phyloP scores from a whole-genome alignment of 768 basidiomycete species.

The Leccinum sublutescens region DNA sequence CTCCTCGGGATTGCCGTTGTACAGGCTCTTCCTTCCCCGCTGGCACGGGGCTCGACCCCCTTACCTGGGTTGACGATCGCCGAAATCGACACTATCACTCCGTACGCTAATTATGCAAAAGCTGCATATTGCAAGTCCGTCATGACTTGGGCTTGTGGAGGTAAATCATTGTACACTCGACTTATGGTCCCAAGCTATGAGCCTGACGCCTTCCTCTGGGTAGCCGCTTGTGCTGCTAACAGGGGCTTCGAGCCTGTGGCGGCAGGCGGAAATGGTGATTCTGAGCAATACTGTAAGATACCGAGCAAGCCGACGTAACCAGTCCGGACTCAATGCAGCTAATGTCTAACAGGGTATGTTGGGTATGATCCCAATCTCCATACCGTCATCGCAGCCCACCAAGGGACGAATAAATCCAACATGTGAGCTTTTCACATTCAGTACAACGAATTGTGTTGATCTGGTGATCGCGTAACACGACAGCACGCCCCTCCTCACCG shows the following conservation, averaged over 20 bases:
- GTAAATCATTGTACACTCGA: conserved; percentile 27
- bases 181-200: background rate
- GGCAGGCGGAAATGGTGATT: conserved; percentile 43
- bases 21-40: conserved; percentile 21
- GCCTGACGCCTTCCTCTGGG: background rate
- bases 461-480: background rate
- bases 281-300: conserved; percentile 39
- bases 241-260: conserved; percentile 42
- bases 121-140: conserved; percentile 48
- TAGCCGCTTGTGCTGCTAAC: conserved; percentile 43
- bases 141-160: conserved; percentile 51
- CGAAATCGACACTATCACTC: conserved; percentile 42
- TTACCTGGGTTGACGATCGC: conserved; percentile 36
- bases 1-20: conserved; percentile 11
- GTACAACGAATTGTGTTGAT: conserved; percentile 15
- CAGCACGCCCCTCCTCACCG: conserved; percentile 39
- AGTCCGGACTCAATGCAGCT: background rate
- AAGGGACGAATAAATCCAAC: conserved; percentile 27
- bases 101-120: conserved; percentile 49
- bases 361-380: conserved; percentile 41
- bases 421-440: conserved; percentile 34
- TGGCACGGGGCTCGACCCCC: conserved; percentile 19
- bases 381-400: conserved; percentile 36
- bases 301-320: background rate
- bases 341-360: conserved; percentile 22